Evolutionary conservation across 140 eudicot species (phyloP).

Genomic region (Senecio squalidus): DNA sequence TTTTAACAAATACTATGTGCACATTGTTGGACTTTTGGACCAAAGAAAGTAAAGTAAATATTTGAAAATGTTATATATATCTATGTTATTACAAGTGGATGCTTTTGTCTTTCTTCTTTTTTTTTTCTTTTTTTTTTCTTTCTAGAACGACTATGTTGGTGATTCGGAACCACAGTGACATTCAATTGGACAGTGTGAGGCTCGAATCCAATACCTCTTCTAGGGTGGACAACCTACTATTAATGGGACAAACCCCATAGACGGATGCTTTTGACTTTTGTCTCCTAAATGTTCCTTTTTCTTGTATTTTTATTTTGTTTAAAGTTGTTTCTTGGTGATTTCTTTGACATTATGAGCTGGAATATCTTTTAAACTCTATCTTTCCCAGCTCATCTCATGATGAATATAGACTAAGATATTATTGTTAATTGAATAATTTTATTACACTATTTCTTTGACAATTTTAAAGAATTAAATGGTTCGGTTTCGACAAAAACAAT

Average conservation of each 20-base stretch:
- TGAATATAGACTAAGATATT: constrained; percentile 14
- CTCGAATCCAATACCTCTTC: too few relatives aligned
- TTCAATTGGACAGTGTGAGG: too few relatives aligned
- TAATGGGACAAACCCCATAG: too few relatives aligned
- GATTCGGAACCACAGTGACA: too few relatives aligned
- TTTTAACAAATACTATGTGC: constrained; percentile 28
- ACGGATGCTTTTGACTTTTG: constrained; percentile 31
- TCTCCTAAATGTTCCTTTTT: constrained; percentile 21
- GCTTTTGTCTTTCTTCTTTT: too few relatives aligned
- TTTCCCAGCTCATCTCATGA: constrained; percentile 26
- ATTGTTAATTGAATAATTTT: too few relatives aligned
- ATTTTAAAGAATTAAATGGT: neutral
- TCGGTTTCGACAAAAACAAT: too few relatives aligned
- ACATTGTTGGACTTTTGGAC: constrained; percentile 33
- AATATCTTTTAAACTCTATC: constrained; percentile 21
- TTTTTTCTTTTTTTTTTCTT: too few relatives aligned
- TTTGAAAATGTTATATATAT: constrained; percentile 27
- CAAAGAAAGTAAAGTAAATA: constrained; percentile 25
- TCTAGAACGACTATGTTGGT: too few relatives aligned
- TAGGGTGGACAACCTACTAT: too few relatives aligned
- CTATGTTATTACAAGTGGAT: constrained; percentile 27
- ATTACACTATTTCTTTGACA: too few relatives aligned
- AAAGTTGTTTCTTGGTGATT: constrained; percentile 24
- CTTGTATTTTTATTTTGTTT: constrained; percentile 14
- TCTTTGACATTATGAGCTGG: constrained; percentile 25